Conservation (phyloP, 108 stramenopile genomes). For the Schizochytrium sp. region DNA sequence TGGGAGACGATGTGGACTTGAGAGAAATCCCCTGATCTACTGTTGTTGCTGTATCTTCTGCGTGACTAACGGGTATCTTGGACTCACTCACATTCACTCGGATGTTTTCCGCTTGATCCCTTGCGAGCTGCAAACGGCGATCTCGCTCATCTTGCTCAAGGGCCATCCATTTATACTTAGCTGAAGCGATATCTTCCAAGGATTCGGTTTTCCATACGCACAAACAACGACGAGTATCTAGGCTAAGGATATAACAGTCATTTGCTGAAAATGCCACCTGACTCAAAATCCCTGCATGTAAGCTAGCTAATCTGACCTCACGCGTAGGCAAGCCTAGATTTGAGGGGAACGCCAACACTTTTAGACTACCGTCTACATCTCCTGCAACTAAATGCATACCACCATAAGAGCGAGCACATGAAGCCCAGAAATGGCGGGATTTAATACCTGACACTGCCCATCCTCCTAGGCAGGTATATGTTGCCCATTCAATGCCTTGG, state of each 20-base stretch:
- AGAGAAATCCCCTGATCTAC: too few relatives aligned
- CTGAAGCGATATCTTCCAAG: neutral
- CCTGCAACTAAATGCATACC: slow-evolving; percentile 24
- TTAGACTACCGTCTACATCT: neutral
- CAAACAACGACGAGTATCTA: neutral
- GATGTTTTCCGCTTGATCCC: neutral
- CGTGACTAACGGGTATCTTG: too few relatives aligned
- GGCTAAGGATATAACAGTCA: slow-evolving; percentile 5
- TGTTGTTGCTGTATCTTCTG: too few relatives aligned
- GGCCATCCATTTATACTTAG: neutral
- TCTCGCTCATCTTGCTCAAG: neutral
- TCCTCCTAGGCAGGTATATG: slow-evolving; percentile 3
- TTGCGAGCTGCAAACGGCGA: neutral
- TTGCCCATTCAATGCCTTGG: slow-evolving; percentile 40
- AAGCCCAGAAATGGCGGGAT: neutral
- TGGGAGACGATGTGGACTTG: too few relatives aligned
- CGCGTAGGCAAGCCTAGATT: neutral
- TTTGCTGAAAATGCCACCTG: neutral
- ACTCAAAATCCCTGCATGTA: neutral
- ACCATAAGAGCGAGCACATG: neutral
- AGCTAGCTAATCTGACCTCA: neutral
- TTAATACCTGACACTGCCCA: slow-evolving; percentile 1
- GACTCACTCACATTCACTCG: too few relatives aligned
- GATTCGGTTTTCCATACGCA: slow-evolving; percentile 28
- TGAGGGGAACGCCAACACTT: neutral